Base-by-base conservation (phyloP, 108 stramenopile genomes). In the Fragilaria crotonensis region DNA sequence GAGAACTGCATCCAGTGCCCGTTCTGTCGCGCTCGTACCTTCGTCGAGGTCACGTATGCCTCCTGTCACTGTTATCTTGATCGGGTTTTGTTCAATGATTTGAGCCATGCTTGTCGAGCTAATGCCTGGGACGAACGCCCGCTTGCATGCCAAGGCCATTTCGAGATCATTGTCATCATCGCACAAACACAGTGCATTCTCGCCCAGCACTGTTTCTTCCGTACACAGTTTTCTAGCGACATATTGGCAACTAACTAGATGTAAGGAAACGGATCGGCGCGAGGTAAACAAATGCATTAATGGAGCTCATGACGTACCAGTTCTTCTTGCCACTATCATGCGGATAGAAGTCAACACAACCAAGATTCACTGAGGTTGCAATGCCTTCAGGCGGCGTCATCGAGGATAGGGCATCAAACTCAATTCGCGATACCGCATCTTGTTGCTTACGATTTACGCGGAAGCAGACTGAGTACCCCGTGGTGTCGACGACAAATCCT, bases 131-230 rank as follows among this genome's bases (percentile, higher is more conserved):
- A 91, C 31, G 58, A 68, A 87, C 5, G 85, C 90, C 27, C 71
- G 67, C 19, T 64, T 54, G 60, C 85, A 87, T 25, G 86, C 81
- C 53, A 70, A 30, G 5, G 90, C 90, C 90, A 91, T 84, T 73
- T 91, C 90, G 21, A 87, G 31, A 61, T 91, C 90, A 66, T 91
- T 91, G 67, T 91, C 90, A 59, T 91, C 90, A 58, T 91, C 90
- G 59, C 90, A 91, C 2, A 91, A 32, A 46, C 85, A 91, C n/a
- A 78, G 62, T 0, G 77, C 65, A 49, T 66, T 68, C 0, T 45
- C 57, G 19, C 54, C 48, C 33, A 85, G 32, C n/a, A n/a, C 32
- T 26, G 33, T 21, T 2, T 33, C 54, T 31, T 28, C 59, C 1
- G 47, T 36, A 48, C 53, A 53, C 29, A 88, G 78, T 44, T 72